Percentiles rank a stretch among this genome's conserved stretches.
These are phyloP conservation scores for Pestalotiopsis sp. DNA, from an alignment of 2,329 filamentous ascomycete genomes.

Conservation along the genomic window DNA sequence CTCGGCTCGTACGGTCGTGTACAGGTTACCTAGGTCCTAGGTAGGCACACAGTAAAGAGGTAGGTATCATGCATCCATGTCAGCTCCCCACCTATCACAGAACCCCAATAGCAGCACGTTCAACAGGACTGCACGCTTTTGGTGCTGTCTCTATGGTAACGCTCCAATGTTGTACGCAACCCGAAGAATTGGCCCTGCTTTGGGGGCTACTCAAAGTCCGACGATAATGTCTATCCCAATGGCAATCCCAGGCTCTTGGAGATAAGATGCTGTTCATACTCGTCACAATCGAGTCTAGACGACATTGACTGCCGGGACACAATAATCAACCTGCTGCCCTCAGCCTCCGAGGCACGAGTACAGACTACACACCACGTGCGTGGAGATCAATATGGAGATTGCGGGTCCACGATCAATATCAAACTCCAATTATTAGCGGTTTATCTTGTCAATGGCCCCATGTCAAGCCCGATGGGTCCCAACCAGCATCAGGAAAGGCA, in stretches of 20 bases:
- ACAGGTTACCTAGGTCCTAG: not conserved
- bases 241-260: not conserved
- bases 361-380: not conserved
- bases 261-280: not conserved
- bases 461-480: not conserved
- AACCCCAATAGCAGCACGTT: not conserved
- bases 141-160: not conserved
- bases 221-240: not conserved
- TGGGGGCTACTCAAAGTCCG: not conserved
- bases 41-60: too few relatives aligned
- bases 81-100: not conserved
- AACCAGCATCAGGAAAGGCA: not conserved
- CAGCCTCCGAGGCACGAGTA: not conserved
- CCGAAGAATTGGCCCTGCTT: not conserved
- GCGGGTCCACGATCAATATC: conserved; percentile 13
- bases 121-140: not conserved
- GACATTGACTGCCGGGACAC: not conserved
- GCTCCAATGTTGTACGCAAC: not conserved
- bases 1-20: not conserved
- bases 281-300: not conserved
- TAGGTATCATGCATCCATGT: not conserved
- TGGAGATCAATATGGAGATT: conserved; percentile 8
- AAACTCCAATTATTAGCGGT: conserved; percentile 12
- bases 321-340: not conserved
- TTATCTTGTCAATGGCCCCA: conserved; percentile 5